phyloP scores from a whole-genome alignment of 2,329 filamentous ascomycete species.

The Venturia effusa region DNA sequence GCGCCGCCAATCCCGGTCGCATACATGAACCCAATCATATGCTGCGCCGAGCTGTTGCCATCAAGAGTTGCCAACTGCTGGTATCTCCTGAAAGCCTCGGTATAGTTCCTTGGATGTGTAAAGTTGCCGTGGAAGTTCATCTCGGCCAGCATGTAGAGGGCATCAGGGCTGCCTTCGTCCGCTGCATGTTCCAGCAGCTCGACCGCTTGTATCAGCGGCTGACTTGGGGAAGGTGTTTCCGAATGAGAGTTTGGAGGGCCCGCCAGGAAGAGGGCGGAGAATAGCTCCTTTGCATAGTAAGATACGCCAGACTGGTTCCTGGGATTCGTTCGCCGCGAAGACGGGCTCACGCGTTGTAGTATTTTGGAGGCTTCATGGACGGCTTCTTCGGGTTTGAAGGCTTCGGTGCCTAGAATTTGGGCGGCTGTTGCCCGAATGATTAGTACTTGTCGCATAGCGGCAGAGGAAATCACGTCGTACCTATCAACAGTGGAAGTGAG shows the following conservation, averaged over 20 bases:
- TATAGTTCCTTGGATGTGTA: slow-evolving; percentile 72
- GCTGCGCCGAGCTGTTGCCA: slow-evolving; percentile 85
- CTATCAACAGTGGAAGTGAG: not conserved
- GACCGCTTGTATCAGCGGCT: slow-evolving; percentile 46
- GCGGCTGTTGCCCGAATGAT: not conserved
- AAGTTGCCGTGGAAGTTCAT: slow-evolving; percentile 97
- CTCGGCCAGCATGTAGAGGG: slow-evolving; percentile 79
- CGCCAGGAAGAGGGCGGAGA: slow-evolving; percentile 56
- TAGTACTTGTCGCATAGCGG: not conserved
- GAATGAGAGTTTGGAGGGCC: slow-evolving; percentile 18
- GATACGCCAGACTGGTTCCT: slow-evolving; percentile 15
- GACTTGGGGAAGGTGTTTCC: slow-evolving; percentile 23
- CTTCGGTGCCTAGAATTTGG: not conserved
- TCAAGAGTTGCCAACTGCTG: slow-evolving; percentile 61
- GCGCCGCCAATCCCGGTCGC: slow-evolving; percentile 79
- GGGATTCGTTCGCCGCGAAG: not conserved
- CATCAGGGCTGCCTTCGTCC: slow-evolving; percentile 56
- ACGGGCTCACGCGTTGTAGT: slow-evolving; percentile 8
- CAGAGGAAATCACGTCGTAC: not conserved
- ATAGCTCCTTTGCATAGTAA: slow-evolving; percentile 52
- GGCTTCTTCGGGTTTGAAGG: slow-evolving; percentile 2
- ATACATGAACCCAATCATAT: slow-evolving; percentile 94
- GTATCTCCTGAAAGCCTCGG: slow-evolving; percentile 71
- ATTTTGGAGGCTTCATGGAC: slow-evolving; percentile 11
- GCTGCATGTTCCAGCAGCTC: slow-evolving; percentile 49